Conservation (phyloP, 257 asterid species). For the Solanum chiquidenum region DNA sequence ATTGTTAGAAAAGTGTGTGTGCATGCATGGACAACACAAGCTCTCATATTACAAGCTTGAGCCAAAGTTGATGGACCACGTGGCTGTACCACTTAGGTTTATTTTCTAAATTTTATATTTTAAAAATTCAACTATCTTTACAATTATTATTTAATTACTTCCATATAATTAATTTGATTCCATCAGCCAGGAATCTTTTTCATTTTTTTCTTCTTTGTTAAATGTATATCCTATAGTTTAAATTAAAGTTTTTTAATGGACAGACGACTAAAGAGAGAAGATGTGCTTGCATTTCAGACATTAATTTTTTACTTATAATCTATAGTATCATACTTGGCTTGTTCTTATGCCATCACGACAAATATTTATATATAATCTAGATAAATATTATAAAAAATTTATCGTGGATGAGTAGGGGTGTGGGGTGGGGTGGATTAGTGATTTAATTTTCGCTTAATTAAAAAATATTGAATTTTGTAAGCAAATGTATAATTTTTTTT, state of each 20-base stretch:
- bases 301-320: not conserved
- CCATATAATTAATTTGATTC: not conserved
- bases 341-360: not conserved
- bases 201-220: not conserved
- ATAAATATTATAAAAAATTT: no score
- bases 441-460: no score
- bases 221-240: not conserved
- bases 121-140: not conserved
- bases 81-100: not conserved
- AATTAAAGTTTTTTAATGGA: not conserved
- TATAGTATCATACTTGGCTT: not conserved
- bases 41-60: not conserved
- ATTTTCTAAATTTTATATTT: not conserved
- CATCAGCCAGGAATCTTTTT: not conserved
- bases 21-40: not conserved
- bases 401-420: not conserved
- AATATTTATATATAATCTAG: no score
- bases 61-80: not conserved
- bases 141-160: not conserved
- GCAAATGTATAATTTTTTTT: not conserved
- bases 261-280: not conserved
- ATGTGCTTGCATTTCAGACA: not conserved
- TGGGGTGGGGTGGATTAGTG: not conserved
- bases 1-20: not conserved
- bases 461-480: no score